phyloP scores from a whole-genome alignment of 176 grass and related monocot genomes.

The maize (Zea mays) region Zm-B73-REFERENCE-NAM-5.0 NC_050096.1:153706001-153706500 shows the following conservation, averaged over 20 bases:
- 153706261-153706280: not conserved
- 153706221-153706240: slow-evolving; percentile 40
- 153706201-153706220: slow-evolving; percentile 87
- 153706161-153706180: slow-evolving; percentile 70
- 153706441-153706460: not conserved
- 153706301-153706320: not conserved
- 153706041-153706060: not conserved
- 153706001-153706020: not conserved
- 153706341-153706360: not conserved
- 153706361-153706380: not conserved
- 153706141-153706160: slow-evolving; percentile 64
- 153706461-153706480: not conserved
- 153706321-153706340: not conserved
- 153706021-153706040: not conserved
- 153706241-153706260: not conserved
- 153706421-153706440: slow-evolving; percentile 22
- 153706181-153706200: slow-evolving; percentile 81
- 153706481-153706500: not conserved
- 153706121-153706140: not conserved
- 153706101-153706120: not conserved
- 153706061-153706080: not conserved
- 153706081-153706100: not conserved
- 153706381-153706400: not conserved
- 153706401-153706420: not conserved
- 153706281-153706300: not conserved